These are phyloP conservation scores for Aspergillus pseudoviridinutans DNA, from an alignment of 2,329 filamentous ascomycete species.

Conservation along the genomic window DNA sequence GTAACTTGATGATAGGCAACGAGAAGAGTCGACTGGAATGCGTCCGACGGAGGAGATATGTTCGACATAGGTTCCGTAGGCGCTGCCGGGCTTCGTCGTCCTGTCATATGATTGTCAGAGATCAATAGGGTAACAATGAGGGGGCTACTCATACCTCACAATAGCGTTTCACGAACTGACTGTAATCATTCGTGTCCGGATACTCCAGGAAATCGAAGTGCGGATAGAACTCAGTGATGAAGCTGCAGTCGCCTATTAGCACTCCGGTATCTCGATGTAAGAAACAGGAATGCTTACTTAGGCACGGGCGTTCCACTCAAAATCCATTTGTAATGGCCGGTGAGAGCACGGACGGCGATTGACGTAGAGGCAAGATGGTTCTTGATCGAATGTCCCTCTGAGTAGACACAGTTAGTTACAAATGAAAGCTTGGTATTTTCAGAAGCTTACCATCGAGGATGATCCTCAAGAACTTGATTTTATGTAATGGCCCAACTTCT, in stretches of 20 bases:
- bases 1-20: slow-evolving; percentile 52
- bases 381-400: slow-evolving; percentile 36
- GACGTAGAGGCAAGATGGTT: slow-evolving; percentile 32
- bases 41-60: slow-evolving; percentile 54
- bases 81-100: slow-evolving; percentile 14
- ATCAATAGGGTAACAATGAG: not conserved
- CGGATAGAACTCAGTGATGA: slow-evolving; percentile 36
- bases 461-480: slow-evolving; percentile 35
- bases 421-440: not conserved
- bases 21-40: slow-evolving; percentile 53
- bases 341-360: slow-evolving; percentile 33
- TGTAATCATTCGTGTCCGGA: slow-evolving; percentile 20
- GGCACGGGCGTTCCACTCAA: slow-evolving; percentile 38
- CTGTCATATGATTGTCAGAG: not conserved
- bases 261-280: not conserved
- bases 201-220: slow-evolving; percentile 37
- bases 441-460: slow-evolving; percentile 34
- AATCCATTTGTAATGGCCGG: slow-evolving; percentile 35
- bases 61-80: slow-evolving; percentile 26
- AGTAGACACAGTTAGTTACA: not conserved
- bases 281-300: slow-evolving; percentile 24
- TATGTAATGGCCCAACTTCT: slow-evolving; percentile 31
- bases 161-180: slow-evolving; percentile 23
- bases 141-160: slow-evolving; percentile 14
- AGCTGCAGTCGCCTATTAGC: slow-evolving; percentile 13